Base-by-base conservation (phyloP, 306 rosid genomes). In the Echinosophora koreensis region DNA sequence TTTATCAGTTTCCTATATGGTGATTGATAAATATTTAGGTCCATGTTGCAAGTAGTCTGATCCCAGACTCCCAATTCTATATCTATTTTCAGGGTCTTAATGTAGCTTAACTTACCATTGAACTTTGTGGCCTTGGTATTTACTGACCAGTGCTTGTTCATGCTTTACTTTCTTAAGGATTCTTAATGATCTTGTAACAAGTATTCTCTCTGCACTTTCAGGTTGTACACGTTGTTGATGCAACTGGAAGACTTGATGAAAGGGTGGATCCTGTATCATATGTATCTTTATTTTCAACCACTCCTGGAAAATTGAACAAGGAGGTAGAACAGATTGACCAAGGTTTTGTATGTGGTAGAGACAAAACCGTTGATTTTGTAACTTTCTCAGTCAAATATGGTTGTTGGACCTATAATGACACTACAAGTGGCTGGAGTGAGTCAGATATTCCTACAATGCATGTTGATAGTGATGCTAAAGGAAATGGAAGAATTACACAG, bases 201-300 rank as follows among this genome's bases (percentile, higher is more conserved):
- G 34, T 27, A 28, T 28, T 66, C n/a, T 44, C 8, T 44, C 8
- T 62, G 10, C 72, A 28, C 61, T 80, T 76, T 77, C 86, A 95
- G 99, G 97, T 90, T 78, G 99, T 95, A 41, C 99, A 95, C 80
- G 90, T 95, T 60, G 97, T 95, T 71, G 97, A 95, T 60, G 65
- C 93, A 74, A 88, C 92, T 2, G 77, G 60, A 75, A 83, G 61
- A 57, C 62, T 69, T 73, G 83, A 82, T 80, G 92, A 71, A 77
- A 78, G 80, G 52, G 82, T 77, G 30, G 81, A 77, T 77, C 87
- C 86, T 80, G 78, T 22, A 35, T 90, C 97, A 18, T 90, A 84
- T 71, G 82, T 92, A 50, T 95, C 97, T 61, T 80, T 95, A 32
- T 95, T 85, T 84, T 95, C 99, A 77, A 79, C 59, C 14, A 92